Evolutionary conservation across 1,284 basidiomycete species (phyloP).

Genomic region (Bondarzewia mesenterica): DNA sequence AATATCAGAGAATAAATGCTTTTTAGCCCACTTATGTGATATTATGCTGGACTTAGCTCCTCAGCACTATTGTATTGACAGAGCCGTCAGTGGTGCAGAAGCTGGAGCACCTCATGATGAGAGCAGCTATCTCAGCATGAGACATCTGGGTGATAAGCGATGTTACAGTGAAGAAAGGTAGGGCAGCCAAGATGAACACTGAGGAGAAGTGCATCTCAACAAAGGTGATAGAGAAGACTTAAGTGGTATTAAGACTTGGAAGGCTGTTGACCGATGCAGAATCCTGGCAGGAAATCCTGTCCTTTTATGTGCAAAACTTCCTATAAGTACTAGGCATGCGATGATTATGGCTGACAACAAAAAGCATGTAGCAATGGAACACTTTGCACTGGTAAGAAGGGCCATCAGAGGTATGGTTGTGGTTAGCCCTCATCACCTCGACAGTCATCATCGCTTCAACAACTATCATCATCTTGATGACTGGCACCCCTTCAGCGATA

Average conservation of each 20-base stretch:
- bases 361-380: no score
- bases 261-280: background rate
- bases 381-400: no score
- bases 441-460: no score
- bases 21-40: constrained; percentile 5
- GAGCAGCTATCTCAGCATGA: background rate
- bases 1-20: no score
- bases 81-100: constrained; percentile 3
- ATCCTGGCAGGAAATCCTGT: background rate
- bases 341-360: no score
- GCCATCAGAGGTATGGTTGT: no score
- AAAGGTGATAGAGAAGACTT: background rate
- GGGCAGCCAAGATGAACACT: constrained; percentile 10
- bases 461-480: no score
- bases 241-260: background rate
- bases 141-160: constrained; percentile 7
- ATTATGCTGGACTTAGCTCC: background rate
- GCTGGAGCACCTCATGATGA: constrained; percentile 2
- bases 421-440: no score
- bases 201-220: constrained; percentile 12
- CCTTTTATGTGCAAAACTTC: no score
- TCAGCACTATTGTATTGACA: constrained; percentile 3
- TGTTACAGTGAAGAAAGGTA: constrained; percentile 10
- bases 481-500: no score
- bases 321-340: no score